Evolutionary conservation across 1,284 basidiomycete genomes (phyloP).

Genomic region (Apiotrichum mycotoxinovorans): DNA sequence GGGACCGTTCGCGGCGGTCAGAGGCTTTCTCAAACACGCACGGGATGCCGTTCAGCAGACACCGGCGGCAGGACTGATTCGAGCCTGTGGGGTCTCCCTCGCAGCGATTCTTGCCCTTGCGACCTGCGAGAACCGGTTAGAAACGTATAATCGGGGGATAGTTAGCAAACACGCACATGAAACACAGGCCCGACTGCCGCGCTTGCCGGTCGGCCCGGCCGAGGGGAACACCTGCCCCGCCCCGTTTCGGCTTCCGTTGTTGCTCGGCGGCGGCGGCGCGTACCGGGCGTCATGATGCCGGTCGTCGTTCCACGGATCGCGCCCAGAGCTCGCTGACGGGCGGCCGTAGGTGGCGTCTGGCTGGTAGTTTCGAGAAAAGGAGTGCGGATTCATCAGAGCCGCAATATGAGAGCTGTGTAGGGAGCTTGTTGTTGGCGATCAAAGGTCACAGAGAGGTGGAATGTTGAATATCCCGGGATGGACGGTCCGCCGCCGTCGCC

Average conservation of each 20-base stretch:
- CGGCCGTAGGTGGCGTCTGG: neutral
- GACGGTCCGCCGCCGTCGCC: no score
- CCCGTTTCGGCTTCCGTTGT: neutral
- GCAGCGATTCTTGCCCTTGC: slow-evolving; percentile 88
- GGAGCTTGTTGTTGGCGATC: no score
- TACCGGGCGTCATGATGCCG: neutral
- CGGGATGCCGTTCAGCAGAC: slow-evolving; percentile 72
- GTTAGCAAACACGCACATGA: slow-evolving; percentile 48
- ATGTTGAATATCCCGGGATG: no score
- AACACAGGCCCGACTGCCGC: slow-evolving; percentile 47
- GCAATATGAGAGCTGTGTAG: no score
- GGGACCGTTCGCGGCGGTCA: slow-evolving; percentile 24
- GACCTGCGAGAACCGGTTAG: no score
- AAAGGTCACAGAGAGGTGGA: no score
- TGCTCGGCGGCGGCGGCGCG: neutral
- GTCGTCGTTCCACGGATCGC: neutral
- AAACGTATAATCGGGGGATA: no score
- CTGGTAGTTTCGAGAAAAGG: slow-evolving; percentile 10
- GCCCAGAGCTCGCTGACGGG: neutral
- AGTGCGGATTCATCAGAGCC: slow-evolving; percentile 14
- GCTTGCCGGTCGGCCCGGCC: slow-evolving; percentile 29
- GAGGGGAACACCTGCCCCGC: slow-evolving; percentile 15
- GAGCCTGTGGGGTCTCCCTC: slow-evolving; percentile 62
- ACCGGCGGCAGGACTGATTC: slow-evolving; percentile 64
- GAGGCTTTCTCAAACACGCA: slow-evolving; percentile 86